A percentile compares a stretch with the other conserved stretches of the same genome.
phyloP scores from a whole-genome alignment of 1,139 yeast genomes.

The Pichia terricola region DNA sequence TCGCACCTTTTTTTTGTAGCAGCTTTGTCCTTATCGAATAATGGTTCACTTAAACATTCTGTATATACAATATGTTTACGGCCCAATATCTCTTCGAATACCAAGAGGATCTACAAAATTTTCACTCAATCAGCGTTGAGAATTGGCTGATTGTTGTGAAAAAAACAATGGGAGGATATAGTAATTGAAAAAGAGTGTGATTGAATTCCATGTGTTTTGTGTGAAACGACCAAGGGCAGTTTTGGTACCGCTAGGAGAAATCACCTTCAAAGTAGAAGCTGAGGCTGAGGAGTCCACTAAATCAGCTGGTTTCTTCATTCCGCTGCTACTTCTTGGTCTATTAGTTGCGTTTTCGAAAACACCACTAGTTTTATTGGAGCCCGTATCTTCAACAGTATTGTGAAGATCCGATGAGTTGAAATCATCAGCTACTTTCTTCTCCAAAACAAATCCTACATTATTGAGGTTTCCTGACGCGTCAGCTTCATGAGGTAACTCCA shows the following conservation, averaged over 20 bases:
- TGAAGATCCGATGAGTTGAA: too few relatives aligned
- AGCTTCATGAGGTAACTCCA: slow-evolving; percentile 11
- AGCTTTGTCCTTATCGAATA: background rate
- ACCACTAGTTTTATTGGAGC: background rate
- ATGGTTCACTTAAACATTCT: too few relatives aligned
- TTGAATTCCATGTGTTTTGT: slow-evolving; percentile 11
- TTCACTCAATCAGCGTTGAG: too few relatives aligned
- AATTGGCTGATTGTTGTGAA: too few relatives aligned
- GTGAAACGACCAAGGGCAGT: too few relatives aligned
- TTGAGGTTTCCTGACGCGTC: slow-evolving; percentile 19
- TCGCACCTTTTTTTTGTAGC: background rate
- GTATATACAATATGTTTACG: too few relatives aligned
- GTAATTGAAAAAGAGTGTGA: slow-evolving; percentile 21
- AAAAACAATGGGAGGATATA: slow-evolving; percentile 18
- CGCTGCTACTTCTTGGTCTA: background rate
- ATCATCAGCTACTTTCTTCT: background rate
- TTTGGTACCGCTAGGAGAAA: too few relatives aligned
- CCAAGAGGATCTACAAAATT: too few relatives aligned
- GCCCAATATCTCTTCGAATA: too few relatives aligned
- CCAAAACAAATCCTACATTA: slow-evolving; percentile 11
- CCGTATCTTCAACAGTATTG: too few relatives aligned
- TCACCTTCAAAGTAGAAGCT: too few relatives aligned
- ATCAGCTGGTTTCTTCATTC: background rate
- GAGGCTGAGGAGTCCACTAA: background rate
- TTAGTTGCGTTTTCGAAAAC: background rate